Evolutionary conservation across 1,284 basidiomycete genomes (phyloP), one percentile per base, ranked within the genome.

Genomic region (Cryptococcus amylolentus): DNA sequence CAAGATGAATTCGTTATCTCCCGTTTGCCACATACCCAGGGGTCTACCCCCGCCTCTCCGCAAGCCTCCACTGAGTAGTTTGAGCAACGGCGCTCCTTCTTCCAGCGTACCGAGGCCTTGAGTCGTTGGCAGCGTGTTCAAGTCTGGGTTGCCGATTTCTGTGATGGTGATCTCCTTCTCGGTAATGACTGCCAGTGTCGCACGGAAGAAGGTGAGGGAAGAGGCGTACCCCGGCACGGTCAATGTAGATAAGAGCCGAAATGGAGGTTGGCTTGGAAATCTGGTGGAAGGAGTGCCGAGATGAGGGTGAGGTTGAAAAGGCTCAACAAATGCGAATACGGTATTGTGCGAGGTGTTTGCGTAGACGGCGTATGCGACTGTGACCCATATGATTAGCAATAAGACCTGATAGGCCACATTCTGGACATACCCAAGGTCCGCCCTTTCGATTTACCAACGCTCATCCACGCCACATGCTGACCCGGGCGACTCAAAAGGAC

Each of bases 1-100:
- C 51, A 72, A 49, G 45, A 69, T 42, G 54, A 72, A 72, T 56
- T 72, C 70, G 37, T 65, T 64, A 49, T 69, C 68, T 6, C 53
- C 64, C 28, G 65, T 59, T 49, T 72, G 70, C 54, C 61, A 71
- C 70, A 72, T 72, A 4, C 54, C 65, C 57, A 71, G 44, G 1
- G 70, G 63, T 50, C 57, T 68, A 10, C 35, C 38, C 20, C 37
- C 48, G 5, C 4, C 20, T 31, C 38, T 37, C 38, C 35, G 38
- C 3, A n/a, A 26, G 13, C 20, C 31, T 9, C 44, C 28, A 37
- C 41, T 49, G 10, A 61, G 48, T 56, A 71, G 54, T 35, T 63
- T 51, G 20, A 52, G 55, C 7, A 68, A 56, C 43, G 51, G 52
- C 9, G 58, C 49, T 12, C 46, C 51, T 31, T 57, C 48, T 10